These are phyloP conservation scores for Clonostachys rhizophaga DNA, from an alignment of 2,329 filamentous ascomycete species.

Conservation along the genomic window DNA sequence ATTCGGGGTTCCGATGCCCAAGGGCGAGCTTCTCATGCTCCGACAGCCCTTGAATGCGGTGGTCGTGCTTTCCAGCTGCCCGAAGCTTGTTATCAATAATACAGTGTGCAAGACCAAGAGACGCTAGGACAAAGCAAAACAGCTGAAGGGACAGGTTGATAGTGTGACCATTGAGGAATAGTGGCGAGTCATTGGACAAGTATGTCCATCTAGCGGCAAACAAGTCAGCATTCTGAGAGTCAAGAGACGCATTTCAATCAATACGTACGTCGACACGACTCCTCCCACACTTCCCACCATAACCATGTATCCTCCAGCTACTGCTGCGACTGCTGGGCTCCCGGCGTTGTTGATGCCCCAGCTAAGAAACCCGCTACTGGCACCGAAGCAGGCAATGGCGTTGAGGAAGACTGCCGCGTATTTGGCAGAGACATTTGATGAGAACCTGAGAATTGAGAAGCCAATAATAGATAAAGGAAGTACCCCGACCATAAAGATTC, in stretches of 20 bases:
- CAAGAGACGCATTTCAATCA: not conserved
- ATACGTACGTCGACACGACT: constrained; percentile 48
- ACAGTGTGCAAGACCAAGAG: not conserved
- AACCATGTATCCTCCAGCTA: constrained; percentile 50
- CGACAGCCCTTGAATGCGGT: not conserved
- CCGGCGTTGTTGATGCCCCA: constrained; percentile 57
- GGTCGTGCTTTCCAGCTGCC: not conserved
- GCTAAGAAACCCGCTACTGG: constrained; percentile 51
- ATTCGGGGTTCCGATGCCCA: not conserved
- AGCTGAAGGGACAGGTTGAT: not conserved
- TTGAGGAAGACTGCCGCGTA: constrained; percentile 52
- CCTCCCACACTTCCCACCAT: constrained; percentile 51
- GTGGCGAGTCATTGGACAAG: not conserved
- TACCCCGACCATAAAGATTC: constrained; percentile 31
- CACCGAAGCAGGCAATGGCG: constrained; percentile 51
- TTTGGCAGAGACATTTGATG: constrained; percentile 29
- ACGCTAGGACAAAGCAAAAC: not conserved
- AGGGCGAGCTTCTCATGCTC: not conserved
- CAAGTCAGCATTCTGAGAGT: not conserved
- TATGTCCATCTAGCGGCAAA: not conserved
- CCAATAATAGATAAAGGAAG: constrained; percentile 39
- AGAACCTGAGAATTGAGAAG: constrained; percentile 46
- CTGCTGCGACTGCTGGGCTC: constrained; percentile 50
- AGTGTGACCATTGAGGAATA: not conserved
- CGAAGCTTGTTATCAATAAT: not conserved